Conservation (phyloP, 176 grass and related monocot species). For the Oryza brachyantha region DNA sequence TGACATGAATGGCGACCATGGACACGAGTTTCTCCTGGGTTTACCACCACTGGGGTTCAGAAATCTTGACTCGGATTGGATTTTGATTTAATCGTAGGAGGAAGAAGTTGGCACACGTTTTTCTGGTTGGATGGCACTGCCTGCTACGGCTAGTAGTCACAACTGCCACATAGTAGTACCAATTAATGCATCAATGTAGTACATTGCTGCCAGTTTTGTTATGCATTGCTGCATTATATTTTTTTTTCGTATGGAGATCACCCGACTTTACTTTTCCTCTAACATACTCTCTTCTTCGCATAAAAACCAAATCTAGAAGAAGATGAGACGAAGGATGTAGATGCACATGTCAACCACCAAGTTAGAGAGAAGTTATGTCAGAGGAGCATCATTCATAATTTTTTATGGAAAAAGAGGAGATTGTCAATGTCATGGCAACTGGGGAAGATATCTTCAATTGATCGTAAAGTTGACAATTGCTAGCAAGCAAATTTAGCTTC, state of each 20-base stretch:
- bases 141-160: not conserved
- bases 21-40: conserved; percentile 1
- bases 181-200: not conserved
- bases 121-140: not conserved
- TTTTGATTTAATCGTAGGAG: not conserved
- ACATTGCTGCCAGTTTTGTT: not conserved
- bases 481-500: not conserved
- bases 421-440: conserved; percentile 15
- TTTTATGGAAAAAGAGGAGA: not conserved
- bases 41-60: not conserved
- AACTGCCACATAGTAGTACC: not conserved
- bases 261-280: no score
- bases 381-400: no score
- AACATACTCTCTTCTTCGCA: no score
- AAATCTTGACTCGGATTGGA: conserved; percentile 3
- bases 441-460: conserved; percentile 22
- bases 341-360: no score
- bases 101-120: not conserved
- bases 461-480: conserved; percentile 20
- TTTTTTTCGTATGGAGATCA: no score
- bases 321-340: no score
- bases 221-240: not conserved
- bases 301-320: no score
- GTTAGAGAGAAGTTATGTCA: no score
- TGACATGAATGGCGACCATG: not conserved